A percentile compares a stretch with the other conserved stretches of the same genome.
Conservation (phyloP, 306 rosid genomes). For the Malus sieversii region DNA sequence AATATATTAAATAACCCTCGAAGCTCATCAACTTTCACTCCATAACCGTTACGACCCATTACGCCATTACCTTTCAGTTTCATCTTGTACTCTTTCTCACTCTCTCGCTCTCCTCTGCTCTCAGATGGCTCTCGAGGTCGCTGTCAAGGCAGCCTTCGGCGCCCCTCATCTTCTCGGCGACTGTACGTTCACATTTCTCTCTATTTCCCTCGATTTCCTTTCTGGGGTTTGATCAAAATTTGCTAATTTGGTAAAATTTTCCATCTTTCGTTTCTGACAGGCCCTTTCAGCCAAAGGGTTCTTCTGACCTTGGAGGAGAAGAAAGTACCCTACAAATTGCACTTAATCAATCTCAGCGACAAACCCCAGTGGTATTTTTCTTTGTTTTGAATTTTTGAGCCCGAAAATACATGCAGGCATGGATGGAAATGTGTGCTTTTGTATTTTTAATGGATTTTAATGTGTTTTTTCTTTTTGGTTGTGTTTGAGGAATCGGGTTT, state of each 20-base stretch:
- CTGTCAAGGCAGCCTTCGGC: conserved; percentile 63
- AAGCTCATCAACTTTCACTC: neutral
- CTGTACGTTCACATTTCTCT: conserved; percentile 32
- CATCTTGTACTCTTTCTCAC: neutral
- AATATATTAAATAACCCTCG: neutral
- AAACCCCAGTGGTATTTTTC: conserved; percentile 64
- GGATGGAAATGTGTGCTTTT: neutral
- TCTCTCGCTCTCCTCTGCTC: neutral
- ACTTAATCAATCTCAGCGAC: conserved; percentile 48
- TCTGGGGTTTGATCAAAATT: neutral
- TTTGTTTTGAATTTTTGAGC: neutral
- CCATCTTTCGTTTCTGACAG: conserved; percentile 19
- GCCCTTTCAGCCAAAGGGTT: conserved; percentile 81
- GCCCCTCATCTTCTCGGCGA: conserved; percentile 63
- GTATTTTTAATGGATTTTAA: neutral
- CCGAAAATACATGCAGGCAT: neutral
- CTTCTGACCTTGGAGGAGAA: conserved; percentile 82
- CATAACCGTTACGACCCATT: neutral
- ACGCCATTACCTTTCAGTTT: neutral
- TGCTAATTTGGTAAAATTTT: neutral
- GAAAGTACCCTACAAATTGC: conserved; percentile 41
- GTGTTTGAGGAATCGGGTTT: conserved; percentile 7
- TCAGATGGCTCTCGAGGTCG: conserved; percentile 53
- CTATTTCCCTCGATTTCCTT: neutral
- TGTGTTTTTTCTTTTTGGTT: neutral